Evolutionary conservation across 2,329 filamentous ascomycete genomes (phyloP).

Genomic region (Aspergillus uvarum): DNA sequence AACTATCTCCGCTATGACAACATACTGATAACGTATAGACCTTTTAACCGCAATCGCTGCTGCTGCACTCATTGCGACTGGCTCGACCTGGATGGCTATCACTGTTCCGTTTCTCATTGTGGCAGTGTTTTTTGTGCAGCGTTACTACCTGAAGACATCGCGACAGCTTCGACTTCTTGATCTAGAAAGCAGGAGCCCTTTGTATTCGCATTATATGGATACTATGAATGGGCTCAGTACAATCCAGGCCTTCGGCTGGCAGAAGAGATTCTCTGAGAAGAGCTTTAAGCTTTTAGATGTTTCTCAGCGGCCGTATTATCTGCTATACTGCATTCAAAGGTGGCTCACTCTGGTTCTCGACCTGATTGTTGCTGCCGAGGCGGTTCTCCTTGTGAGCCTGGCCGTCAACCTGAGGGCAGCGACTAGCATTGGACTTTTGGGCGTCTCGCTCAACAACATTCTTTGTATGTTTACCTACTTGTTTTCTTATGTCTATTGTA

Average conservation of each 20-base stretch:
- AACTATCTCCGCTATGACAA: too few species aligned
- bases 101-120: slow-evolving; percentile 40
- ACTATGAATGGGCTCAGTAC: slow-evolving; percentile 50
- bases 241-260: slow-evolving; percentile 53
- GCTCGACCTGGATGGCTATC: slow-evolving; percentile 34
- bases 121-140: slow-evolving; percentile 43
- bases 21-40: neutral
- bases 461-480: neutral
- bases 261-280: slow-evolving; percentile 36
- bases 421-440: neutral
- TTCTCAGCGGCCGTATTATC: slow-evolving; percentile 46
- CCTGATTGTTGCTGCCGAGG: slow-evolving; percentile 38
- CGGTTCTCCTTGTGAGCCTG: neutral
- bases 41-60: neutral
- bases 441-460: neutral
- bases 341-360: slow-evolving; percentile 46
- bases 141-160: slow-evolving; percentile 49
- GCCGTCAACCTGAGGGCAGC: neutral
- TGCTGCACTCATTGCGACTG: slow-evolving; percentile 19
- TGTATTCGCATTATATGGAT: slow-evolving; percentile 54
- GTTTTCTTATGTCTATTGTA: too few species aligned
- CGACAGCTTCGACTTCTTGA: slow-evolving; percentile 54
- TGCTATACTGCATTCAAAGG: slow-evolving; percentile 45
- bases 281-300: slow-evolving; percentile 39
- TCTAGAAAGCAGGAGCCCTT: slow-evolving; percentile 51